A percentile compares a stretch with the other conserved stretches of the same genome.
Evolutionary conservation across 2,329 filamentous ascomycete species (phyloP).

Genomic region (Pseudovirgaria hyperparasitica): DNA sequence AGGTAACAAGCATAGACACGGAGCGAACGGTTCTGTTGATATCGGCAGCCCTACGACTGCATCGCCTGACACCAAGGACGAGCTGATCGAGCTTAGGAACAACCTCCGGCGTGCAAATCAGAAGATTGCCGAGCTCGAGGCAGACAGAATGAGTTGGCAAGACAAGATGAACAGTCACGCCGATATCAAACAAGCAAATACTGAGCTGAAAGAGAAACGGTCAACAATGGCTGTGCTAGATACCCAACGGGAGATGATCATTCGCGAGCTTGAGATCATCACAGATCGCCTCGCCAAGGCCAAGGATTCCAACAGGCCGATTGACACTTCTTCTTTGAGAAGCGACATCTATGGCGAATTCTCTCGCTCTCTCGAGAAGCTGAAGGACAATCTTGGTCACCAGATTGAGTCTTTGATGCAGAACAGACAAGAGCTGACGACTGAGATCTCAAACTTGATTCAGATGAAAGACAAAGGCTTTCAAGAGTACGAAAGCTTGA

Average conservation of each 20-base stretch:
- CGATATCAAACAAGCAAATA: conserved; percentile 66
- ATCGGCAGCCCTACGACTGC: conserved; percentile 61
- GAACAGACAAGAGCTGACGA: conserved; percentile 68
- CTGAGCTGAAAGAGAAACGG: conserved; percentile 79
- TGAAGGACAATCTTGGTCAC: conserved; percentile 66
- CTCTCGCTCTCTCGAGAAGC: conserved; percentile 46
- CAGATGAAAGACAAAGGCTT: conserved; percentile 86
- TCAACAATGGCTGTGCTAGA: conserved; percentile 92
- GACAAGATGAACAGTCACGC: conserved; percentile 43
- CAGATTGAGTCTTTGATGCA: conserved; percentile 83
- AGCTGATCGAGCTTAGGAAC: conserved; percentile 41
- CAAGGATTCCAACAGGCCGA: conserved; percentile 66
- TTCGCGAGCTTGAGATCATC: conserved; percentile 79
- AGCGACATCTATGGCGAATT: conserved; percentile 50
- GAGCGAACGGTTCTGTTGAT: conserved; percentile 30
- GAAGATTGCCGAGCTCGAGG: conserved; percentile 72
- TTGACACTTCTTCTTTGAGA: conserved; percentile 63
- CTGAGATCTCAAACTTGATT: conserved; percentile 72
- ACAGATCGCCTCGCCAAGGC: conserved; percentile 79
- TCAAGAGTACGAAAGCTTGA: conserved; percentile 90
- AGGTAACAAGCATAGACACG: conserved; percentile 24
- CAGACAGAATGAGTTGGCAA: conserved; percentile 50
- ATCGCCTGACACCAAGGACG: conserved; percentile 37
- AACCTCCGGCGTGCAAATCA: conserved; percentile 74
- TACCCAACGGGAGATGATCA: conserved; percentile 89